These are phyloP conservation scores for Rosa lucieae DNA, from an alignment of 306 rosid species.

Conservation along the genomic window DNA sequence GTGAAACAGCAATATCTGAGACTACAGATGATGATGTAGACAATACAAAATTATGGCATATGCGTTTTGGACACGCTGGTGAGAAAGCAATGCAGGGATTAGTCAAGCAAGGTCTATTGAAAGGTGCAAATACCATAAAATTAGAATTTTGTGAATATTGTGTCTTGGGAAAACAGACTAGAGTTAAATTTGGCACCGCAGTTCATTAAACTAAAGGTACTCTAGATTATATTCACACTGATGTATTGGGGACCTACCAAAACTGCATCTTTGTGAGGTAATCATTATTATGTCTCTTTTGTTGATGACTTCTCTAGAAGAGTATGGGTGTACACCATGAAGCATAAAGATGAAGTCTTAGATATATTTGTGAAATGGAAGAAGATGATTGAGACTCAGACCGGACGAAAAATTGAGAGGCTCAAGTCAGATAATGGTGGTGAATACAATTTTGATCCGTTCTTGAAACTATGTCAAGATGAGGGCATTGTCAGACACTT, in stretches of 20 bases:
- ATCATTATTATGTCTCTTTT: neutral
- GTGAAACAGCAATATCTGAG: neutral
- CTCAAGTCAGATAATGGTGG: neutral
- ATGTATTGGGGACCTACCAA: neutral
- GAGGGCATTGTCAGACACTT: neutral
- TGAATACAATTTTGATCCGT: neutral
- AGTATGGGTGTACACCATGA: conserved; percentile 1
- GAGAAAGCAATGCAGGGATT: neutral
- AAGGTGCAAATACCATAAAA: too few species aligned
- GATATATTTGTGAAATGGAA: too few species aligned
- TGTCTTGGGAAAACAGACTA: neutral
- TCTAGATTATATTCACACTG: neutral
- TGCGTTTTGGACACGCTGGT: neutral
- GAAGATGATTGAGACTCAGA: too few species aligned
- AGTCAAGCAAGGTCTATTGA: neutral
- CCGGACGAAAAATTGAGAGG: neutral
- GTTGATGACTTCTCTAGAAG: conserved; percentile 2
- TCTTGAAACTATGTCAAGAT: neutral
- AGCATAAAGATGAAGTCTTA: neutral
- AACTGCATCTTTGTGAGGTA: neutral
- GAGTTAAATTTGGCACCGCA: neutral
- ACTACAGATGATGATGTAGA: neutral
- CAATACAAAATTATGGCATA: neutral
- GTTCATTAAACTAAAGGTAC: neutral
- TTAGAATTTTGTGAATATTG: neutral